Base-by-base conservation (phyloP, 495 filamentous ascomycete species). In the Neurospora sublineolata region DNA sequence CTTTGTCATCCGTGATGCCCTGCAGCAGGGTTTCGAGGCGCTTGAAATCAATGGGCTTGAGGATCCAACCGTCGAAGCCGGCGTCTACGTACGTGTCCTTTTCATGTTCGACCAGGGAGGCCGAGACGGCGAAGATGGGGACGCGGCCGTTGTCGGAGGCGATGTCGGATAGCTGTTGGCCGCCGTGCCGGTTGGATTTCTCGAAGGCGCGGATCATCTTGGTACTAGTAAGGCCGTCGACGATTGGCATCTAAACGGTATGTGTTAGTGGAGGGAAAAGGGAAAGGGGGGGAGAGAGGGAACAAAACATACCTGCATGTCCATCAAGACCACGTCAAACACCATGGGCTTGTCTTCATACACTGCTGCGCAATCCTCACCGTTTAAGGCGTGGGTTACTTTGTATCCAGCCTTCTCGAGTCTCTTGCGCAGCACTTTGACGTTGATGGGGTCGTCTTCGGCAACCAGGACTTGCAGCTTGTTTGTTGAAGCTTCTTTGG, bases 281-380 rank as follows among this genome's bases (percentile, higher is more conserved):
- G 30, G 16, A 41, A 36, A 64, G 11, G 12, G 41, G 41, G 18
- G 11, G n/a, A 33, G 33, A 16, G 36, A 68, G 41, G 41, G 41
- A 3, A 52, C 40, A 5, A 39, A 70, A 81, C 85, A 76, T 75
- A 93, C 93, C 85, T 97, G 94, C 82, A 97, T 93, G 77, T 98
- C 94, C 94, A 98, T 98, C 76, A 98, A 84, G 20, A 98, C 84
- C n/a, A 94, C 89, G 79, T 98, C 94, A 75, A 90, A 96, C 18
- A 70, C 78, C 52, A 75, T 76, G 1, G 87, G 83, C 60, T 87
- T 85, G 27, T 90, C 88, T 36, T 79, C 82, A 76, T 92, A 94
- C 7, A 86, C 82, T 64, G 84, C 84, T 0, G 92, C 92, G 76
- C 94, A 98, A 72, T 94, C 93, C 77, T 97, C 90, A 2, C 94